Base-by-base conservation (phyloP, 106 monocot species). In the Iris macrosiphon region DNA sequence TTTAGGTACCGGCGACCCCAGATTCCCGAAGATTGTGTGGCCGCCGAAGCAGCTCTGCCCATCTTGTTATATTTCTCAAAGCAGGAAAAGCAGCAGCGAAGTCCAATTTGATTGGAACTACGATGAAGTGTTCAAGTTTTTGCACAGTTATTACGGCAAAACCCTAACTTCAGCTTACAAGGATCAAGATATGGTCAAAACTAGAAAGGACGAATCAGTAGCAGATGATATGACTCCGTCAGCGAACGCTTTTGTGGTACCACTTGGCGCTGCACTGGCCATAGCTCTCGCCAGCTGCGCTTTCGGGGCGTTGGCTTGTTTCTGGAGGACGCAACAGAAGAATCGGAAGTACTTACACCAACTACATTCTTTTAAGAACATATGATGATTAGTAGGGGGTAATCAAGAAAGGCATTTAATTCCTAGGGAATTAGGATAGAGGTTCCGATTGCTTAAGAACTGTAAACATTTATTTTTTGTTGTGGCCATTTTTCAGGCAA, bases 281-380 rank as follows among this genome's bases (percentile, higher is more conserved):
- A 77, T 93, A 21, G 83, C 87, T 0, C 48, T 93, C 51, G 92
- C 92, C 17, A 93, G 92, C 69, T 83, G 87, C 33, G 61, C 87
- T 10, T 93, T 93, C 59, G 92, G 92, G 10, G 87, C 75, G 11
- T 47, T 93, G 8, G 92, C 92, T 3, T 93, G 80, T 57, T 93
- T 83, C 34, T 93, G 92, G 92, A 71, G 92, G 55, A 62, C 74
- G 1, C 87, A 80, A 15, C 92, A 93, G 62, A 93, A 93, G 87
- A 93, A 87, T 29, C 79, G 92, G 77, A 93, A 93, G 87, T 93
- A 93, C 72, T 80, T 75, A 71, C 70, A 79, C 79, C 85, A 85
- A 72, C 75, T 75, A 62, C 70, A 66, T 63, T 80, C 82, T 83
- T 87, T 93, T 80, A 93, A 93, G 82, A 87, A 79, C 73, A 79